Base-by-base conservation (phyloP, 129 eudicot genomes). In the Dittrichia graveolens region DNA sequence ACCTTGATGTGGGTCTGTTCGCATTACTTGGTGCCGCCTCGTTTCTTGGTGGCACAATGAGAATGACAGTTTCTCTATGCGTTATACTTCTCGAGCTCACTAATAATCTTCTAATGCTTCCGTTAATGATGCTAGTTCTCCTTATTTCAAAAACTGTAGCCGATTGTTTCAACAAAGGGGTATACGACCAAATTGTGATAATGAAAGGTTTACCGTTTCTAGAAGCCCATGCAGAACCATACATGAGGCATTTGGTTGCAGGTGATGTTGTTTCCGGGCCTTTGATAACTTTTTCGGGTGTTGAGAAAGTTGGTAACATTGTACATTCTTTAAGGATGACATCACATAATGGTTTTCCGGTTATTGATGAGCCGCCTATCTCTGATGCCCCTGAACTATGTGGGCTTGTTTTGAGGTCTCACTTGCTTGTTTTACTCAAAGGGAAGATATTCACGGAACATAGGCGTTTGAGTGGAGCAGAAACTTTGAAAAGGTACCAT, bases 11-110 rank as follows among this genome's bases (percentile, higher is more conserved):
- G 5, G 99, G 99, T 16, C 88, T 90, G 42, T 95, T 86, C 53
- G 87, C 96, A 1, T 85, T 95, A 19, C 96, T 95, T 42, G 99
- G 99, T 50, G 94, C 99, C 16, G 99, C 99, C 73, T 95, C 99
- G 7, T 95, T 95, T 54, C 96, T 95, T 40, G 99, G 99, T 61
- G 99, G 99, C 34, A 95, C 99, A 2, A 95, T 95, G 99, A 86
- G 99, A 76, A 95, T 95, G 99, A 95, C 99, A 0, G 99, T 95
- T 2, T 95, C 99, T 1, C 83, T 95, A 7, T 95, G 97, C 39
- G 97, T 95, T 61, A 95, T 95, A 41, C 90, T 95, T 66, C 94
- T 95, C 7, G 99, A 90, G 71, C 97, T 95, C 60, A 95, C 99
- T 1, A 85, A 95, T 62, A 78, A 93, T 72, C 88, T 93, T 1